A percentile compares a stretch with the other conserved stretches of the same genome.
These are phyloP conservation scores for Dentipellis sp. DNA, from an alignment of 768 basidiomycete species.

Conservation along the genomic window DNA sequence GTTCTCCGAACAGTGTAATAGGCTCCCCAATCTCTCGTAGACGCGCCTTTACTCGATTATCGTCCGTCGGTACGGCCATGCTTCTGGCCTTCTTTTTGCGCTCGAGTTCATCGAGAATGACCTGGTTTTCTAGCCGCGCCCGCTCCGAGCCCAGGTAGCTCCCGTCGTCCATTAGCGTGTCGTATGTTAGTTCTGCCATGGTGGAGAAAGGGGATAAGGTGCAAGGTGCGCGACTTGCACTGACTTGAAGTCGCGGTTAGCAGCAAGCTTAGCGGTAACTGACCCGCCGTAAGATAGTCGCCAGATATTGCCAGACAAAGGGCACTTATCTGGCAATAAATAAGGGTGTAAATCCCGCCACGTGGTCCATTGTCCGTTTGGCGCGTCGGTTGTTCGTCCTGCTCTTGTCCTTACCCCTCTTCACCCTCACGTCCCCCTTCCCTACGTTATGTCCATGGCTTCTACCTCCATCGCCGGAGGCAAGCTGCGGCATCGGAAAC, in stretches of 20 bases:
- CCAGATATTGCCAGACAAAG: background rate
- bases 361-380: no score
- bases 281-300: background rate
- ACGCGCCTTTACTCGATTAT: slow-evolving; percentile 82
- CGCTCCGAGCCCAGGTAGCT: slow-evolving; percentile 67
- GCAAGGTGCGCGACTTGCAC: no score
- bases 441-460: slow-evolving; percentile 4
- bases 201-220: background rate
- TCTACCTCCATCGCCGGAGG: background rate
- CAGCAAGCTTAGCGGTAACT: background rate
- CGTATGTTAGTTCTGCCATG: slow-evolving; percentile 72
- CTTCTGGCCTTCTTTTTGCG: slow-evolving; percentile 91
- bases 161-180: slow-evolving; percentile 71
- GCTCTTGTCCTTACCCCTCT: background rate
- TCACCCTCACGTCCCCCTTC: background rate
- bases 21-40: slow-evolving; percentile 93
- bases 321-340: background rate
- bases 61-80: slow-evolving; percentile 95
- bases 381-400: no score
- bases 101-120: slow-evolving; percentile 92
- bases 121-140: slow-evolving; percentile 73
- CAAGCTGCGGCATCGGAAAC: slow-evolving; percentile 4
- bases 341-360: background rate
- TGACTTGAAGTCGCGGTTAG: background rate
- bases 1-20: slow-evolving; percentile 95